Evolutionary conservation across 2,329 filamentous ascomycete genomes (phyloP), one percentile per base, ranked within the genome.

Genomic region (Metarhizium robertsii): DNA sequence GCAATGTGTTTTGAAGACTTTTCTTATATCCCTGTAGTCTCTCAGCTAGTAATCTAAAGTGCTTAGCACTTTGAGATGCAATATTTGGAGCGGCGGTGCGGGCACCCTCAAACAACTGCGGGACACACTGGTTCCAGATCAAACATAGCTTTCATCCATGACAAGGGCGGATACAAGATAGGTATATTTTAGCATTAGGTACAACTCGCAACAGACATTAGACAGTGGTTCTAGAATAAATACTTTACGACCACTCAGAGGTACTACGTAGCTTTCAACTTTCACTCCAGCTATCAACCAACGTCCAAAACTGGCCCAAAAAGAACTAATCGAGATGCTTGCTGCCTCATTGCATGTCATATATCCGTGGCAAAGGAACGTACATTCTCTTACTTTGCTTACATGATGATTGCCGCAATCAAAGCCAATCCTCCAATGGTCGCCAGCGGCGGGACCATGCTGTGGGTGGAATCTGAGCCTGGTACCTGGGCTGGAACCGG

Each of bases 401-500:
- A 66, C 53, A 65, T 60, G 14, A 66, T 61, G 51, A 66, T 60
- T 29, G 58, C 61, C 36, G 60, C 65, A 55, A 68, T 54, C 6
- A 70, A 30, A 16, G 66, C 55, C 1, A 71, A 50, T n/a, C 61
- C 60, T 8, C 59, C 58, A 43, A 70, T 57, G 2, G 53, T 59
- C 6, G 56, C 50, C 10, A 69, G 50, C 3, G 62, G 55, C 6
- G 62, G 58, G 16, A 64, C 47, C 2, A 59, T 58, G 20, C 60
- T 59, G 16, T 56, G 60, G 1, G 53, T 61, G 2, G 66, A 67
- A 48, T 62, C 61, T 3, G 69, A 69, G 4, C 62, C 58, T 6
- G 58, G 59, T 2, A 71, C 63, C 29, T 59, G 62, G 6, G 61
- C 67, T 20, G 67, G 67, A 10, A 60, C 54, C 16, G 61, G 60